Percentiles rank a stretch among this genome's conserved stretches.
These are phyloP conservation scores for Clausena lansium DNA, from an alignment of 345 rosid species.

Conservation along the genomic window DNA sequence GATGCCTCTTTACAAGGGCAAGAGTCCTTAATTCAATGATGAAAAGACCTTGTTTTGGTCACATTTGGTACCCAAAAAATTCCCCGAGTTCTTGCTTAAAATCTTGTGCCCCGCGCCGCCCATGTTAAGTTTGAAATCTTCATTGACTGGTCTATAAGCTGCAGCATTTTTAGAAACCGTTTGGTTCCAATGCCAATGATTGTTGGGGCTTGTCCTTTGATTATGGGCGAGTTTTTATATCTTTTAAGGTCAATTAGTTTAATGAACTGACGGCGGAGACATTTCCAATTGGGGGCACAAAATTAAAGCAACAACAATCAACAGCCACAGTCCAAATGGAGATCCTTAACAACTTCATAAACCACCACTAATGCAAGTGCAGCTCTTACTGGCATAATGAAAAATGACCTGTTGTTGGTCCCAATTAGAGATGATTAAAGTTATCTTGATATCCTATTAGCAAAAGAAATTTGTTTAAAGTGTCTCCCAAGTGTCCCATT, in stretches of 20 bases:
- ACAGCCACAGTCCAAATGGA: conserved; percentile 21
- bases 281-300: conserved; percentile 12
- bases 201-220: conserved; percentile 21
- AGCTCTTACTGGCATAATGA: conserved; percentile 12
- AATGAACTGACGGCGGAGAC: conserved; percentile 32
- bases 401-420: conserved; percentile 14
- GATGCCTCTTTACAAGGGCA: background rate
- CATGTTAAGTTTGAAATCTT: background rate
- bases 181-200: conserved; percentile 23
- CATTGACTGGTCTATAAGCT: background rate
- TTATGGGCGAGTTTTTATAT: conserved; percentile 13
- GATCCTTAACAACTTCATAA: conserved; percentile 9
- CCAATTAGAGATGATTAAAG: conserved; percentile 24
- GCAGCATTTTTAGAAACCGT: background rate
- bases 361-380: conserved; percentile 14
- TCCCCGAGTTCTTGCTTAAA: background rate
- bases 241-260: conserved; percentile 3
- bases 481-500: conserved; percentile 21
- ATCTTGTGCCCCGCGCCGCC: conserved; percentile 32
- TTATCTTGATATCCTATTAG: conserved; percentile 1
- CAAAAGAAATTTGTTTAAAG: background rate
- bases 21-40: background rate
- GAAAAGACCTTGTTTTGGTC: conserved; percentile 3
- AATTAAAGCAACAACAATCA: background rate
- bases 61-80: background rate